These are phyloP conservation scores for Mortierella sp. DNA, from an alignment of 371 early-diverging fungal species.

Conservation along the genomic window DNA sequence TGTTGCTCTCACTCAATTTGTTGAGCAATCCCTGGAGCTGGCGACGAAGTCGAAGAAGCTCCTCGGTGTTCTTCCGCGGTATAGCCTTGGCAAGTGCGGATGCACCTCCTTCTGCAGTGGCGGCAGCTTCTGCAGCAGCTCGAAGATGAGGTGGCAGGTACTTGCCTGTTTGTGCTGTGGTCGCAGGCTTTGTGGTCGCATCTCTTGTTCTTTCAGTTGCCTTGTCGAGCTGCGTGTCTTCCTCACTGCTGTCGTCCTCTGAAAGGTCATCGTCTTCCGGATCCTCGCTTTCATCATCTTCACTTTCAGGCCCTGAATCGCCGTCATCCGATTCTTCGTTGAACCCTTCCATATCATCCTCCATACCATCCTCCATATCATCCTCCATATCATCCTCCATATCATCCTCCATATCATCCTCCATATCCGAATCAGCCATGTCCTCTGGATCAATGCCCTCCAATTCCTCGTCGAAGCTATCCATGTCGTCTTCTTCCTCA, in stretches of 20 bases:
- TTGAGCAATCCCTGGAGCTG: constrained; percentile 90
- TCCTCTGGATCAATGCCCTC: constrained; percentile 48
- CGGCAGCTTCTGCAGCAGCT: constrained; percentile 54
- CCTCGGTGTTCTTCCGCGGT: constrained; percentile 63
- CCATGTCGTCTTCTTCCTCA: constrained; percentile 25
- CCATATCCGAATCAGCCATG: constrained; percentile 29
- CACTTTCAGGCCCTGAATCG: too few species aligned
- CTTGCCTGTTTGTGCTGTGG: constrained; percentile 58
- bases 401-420: constrained; percentile 30
- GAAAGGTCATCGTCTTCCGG: constrained; percentile 21
- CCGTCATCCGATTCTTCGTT: too few species aligned
- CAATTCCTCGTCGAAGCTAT: constrained; percentile 45
- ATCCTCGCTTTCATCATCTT: constrained; percentile 20
- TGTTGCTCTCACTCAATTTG: constrained; percentile 89
- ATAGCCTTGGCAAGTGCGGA: constrained; percentile 47
- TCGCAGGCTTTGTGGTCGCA: constrained; percentile 28
- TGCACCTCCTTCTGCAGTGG: constrained; percentile 40
- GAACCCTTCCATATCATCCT: constrained; percentile 22
- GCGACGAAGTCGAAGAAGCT: constrained; percentile 75
- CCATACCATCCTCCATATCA: constrained; percentile 11
- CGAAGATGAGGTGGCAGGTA: constrained; percentile 95
- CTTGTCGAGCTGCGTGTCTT: constrained; percentile 12
- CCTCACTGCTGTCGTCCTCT: constrained; percentile 24
- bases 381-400: constrained; percentile 17
- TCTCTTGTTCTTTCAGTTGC: constrained; percentile 35